Conservation (phyloP, 495 filamentous ascomycete genomes). For the Xylaria telfairii region DNA sequence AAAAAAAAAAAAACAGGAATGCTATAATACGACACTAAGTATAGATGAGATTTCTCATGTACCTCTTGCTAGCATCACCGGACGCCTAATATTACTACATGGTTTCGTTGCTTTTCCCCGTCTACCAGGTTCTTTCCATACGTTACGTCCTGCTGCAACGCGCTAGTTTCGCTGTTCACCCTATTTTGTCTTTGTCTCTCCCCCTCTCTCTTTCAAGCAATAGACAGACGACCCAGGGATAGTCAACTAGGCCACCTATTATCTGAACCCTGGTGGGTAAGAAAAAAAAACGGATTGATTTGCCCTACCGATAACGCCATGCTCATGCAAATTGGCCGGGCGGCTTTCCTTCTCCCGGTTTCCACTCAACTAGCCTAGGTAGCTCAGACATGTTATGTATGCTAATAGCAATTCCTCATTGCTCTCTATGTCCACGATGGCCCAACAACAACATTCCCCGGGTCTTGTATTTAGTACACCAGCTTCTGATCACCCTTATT, state of each 20-base stretch:
- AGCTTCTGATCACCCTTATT: constrained; percentile 38
- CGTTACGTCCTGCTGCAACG: neutral
- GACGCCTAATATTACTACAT: neutral
- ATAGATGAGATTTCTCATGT: neutral
- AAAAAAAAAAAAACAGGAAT: too few relatives aligned
- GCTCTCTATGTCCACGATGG: constrained; percentile 21
- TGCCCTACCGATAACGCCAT: constrained; percentile 41
- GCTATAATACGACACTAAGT: neutral
- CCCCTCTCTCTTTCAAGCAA: neutral
- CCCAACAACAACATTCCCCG: constrained; percentile 2
- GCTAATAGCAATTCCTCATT: constrained; percentile 2
- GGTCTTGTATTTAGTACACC: constrained; percentile 21
- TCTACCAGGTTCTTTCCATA: neutral
- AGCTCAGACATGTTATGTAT: constrained; percentile 24
- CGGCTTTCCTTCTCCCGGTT: constrained; percentile 17
- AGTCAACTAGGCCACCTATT: constrained; percentile 4
- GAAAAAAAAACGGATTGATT: constrained; percentile 22
- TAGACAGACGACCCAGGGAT: neutral
- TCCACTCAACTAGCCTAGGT: constrained; percentile 25
- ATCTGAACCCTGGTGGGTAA: constrained; percentile 15
- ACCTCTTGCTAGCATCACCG: neutral
- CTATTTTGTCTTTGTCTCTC: neutral
- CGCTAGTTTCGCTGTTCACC: neutral
- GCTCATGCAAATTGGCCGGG: constrained; percentile 42
- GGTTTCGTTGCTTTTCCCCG: neutral